A percentile compares a stretch with the other conserved stretches of the same genome.
Evolutionary conservation across 805 yeast species (phyloP).

Genomic region (Naumovozyma dairenensis): DNA sequence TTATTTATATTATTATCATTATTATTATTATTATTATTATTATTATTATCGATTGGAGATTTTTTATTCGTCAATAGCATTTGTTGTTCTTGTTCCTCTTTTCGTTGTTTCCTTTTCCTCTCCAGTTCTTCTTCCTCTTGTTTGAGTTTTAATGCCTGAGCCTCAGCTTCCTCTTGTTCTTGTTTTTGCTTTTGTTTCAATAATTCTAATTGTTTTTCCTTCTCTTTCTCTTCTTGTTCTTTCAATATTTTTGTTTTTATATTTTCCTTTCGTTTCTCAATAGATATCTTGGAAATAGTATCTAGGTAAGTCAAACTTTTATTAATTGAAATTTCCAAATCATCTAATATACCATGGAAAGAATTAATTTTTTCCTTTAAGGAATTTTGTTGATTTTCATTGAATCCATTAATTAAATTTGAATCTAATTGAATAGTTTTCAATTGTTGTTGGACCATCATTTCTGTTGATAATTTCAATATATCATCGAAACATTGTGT

Average conservation of each 20-base stretch:
- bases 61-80: no score
- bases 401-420: slow-evolving; percentile 19
- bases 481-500: slow-evolving; percentile 28
- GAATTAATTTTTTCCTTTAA: slow-evolving; percentile 21
- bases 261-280: slow-evolving; percentile 26
- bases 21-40: no score
- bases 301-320: slow-evolving; percentile 24
- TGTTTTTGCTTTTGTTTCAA: slow-evolving; percentile 7
- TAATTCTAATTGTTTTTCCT: slow-evolving; percentile 7
- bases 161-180: slow-evolving; percentile 5
- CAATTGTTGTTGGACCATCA: slow-evolving; percentile 28
- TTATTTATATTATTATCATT: neutral
- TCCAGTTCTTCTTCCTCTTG: no score
- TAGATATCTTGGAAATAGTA: slow-evolving; percentile 18
- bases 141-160: neutral
- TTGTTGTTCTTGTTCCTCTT: neutral
- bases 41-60: no score
- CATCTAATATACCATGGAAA: slow-evolving; percentile 26
- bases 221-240: slow-evolving; percentile 5
- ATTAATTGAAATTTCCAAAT: slow-evolving; percentile 21
- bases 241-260: slow-evolving; percentile 8
- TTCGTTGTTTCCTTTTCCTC: neutral
- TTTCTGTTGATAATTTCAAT: slow-evolving; percentile 26
- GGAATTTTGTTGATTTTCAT: slow-evolving; percentile 17
- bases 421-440: slow-evolving; percentile 26